A percentile compares a stretch with the other conserved stretches of the same genome.
Evolutionary conservation across 108 stramenopile species (phyloP).

Genomic region (Epithemia pelagica): DNA sequence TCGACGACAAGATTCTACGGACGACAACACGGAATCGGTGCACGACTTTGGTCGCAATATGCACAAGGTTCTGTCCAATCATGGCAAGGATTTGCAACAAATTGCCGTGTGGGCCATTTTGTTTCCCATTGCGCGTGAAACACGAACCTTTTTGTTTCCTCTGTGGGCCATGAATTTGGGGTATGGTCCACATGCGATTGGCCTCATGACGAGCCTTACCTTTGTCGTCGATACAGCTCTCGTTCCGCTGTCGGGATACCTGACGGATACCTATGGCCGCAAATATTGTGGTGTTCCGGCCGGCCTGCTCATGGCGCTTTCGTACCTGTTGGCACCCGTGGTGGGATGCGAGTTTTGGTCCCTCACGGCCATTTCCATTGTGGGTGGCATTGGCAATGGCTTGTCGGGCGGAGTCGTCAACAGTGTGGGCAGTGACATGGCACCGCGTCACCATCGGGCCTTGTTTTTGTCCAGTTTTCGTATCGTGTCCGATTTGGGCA

Average conservation of each 20-base stretch:
- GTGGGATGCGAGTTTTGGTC: neutral
- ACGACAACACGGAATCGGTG: neutral
- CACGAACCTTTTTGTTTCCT: neutral
- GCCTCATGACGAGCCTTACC: slow-evolving; percentile 2
- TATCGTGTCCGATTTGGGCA: neutral
- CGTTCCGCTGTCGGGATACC: neutral
- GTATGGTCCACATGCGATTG: slow-evolving; percentile 3
- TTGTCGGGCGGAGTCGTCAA: neutral
- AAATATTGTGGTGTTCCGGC: slow-evolving; percentile 2
- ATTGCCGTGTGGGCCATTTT: slow-evolving; percentile 1
- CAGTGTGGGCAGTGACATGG: neutral
- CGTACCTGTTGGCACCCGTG: neutral
- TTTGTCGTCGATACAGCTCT: neutral
- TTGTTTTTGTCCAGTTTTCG: neutral
- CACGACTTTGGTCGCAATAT: neutral
- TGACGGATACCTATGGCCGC: neutral
- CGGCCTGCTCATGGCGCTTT: neutral
- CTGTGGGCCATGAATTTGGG: neutral
- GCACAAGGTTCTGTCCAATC: neutral
- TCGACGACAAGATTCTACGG: neutral
- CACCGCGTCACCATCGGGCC: neutral
- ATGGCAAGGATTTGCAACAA: neutral
- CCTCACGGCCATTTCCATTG: neutral
- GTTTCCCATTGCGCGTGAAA: neutral
- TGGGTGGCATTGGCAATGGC: neutral